Conservation (phyloP, 2,329 filamentous ascomycete species). For the Chaetomium sp. region DNA sequence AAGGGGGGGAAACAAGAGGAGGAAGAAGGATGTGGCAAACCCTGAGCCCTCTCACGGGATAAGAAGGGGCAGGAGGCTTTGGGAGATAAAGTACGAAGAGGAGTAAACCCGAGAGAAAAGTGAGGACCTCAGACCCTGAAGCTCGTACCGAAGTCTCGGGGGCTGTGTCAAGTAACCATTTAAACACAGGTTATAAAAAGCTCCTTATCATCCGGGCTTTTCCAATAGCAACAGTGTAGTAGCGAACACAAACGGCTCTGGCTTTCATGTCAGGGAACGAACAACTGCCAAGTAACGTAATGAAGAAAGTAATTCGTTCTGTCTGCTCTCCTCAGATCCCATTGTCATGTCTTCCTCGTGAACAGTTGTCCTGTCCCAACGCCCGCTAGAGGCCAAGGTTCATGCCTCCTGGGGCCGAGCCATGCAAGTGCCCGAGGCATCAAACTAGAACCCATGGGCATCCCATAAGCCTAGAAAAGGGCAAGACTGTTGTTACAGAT, state of each 20-base stretch:
- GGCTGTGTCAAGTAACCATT: not conserved
- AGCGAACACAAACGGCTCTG: not conserved
- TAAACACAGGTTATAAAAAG: not conserved
- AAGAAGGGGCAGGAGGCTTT: not conserved
- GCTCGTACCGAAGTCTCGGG: not conserved
- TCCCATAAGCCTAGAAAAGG: not conserved
- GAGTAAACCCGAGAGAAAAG: not conserved
- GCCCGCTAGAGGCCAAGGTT: not conserved
- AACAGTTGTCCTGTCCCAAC: not conserved
- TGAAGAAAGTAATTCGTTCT: not conserved
- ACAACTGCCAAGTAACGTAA: not conserved
- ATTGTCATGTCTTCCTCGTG: not conserved
- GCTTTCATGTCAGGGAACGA: not conserved
- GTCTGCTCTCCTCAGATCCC: not conserved
- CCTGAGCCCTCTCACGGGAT: not conserved
- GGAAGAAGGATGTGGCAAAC: not conserved
- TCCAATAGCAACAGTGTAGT: no score
- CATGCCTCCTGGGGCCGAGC: not conserved
- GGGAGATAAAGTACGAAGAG: not conserved
- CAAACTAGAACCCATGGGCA: not conserved
- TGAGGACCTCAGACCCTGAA: not conserved
- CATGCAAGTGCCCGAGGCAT: not conserved
- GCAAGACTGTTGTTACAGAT: slow-evolving; percentile 29
- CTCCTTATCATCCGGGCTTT: no score
- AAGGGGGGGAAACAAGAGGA: not conserved